These are phyloP conservation scores for Capillidium heterosporum DNA, from an alignment of 371 early-diverging fungal species.

Conservation along the genomic window DNA sequence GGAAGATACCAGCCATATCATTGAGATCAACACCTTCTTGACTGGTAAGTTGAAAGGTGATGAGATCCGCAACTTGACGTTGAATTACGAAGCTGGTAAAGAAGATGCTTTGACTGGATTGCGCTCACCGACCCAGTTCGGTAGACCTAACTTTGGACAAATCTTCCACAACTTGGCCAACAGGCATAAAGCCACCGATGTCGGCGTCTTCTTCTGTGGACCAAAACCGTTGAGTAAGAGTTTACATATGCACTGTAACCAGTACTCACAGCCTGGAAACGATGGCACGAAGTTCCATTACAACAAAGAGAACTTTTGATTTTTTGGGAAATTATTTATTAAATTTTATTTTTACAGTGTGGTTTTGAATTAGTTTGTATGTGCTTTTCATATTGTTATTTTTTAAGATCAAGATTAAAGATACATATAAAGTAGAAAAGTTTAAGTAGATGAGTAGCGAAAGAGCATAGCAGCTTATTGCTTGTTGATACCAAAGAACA, in stretches of 20 bases:
- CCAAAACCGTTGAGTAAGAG: constrained; percentile 22
- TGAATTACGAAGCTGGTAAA: constrained; percentile 22
- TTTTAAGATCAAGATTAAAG: too few species aligned
- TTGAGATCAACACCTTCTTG: constrained; percentile 44
- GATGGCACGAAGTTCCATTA: constrained; percentile 8
- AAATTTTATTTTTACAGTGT: too few species aligned
- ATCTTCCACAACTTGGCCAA: constrained; percentile 23
- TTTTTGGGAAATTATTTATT: neutral
- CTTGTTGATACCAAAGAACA: too few species aligned
- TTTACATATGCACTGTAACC: constrained; percentile 13
- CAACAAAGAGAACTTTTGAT: constrained; percentile 7
- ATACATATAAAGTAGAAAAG: too few species aligned
- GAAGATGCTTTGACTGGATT: constrained; percentile 31
- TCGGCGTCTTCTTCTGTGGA: constrained; percentile 39
- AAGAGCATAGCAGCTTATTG: too few species aligned
- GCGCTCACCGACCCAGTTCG: constrained; percentile 29
- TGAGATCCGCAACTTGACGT: constrained; percentile 24
- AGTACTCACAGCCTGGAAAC: constrained; percentile 9
- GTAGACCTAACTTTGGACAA: constrained; percentile 25
- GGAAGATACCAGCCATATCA: constrained; percentile 17
- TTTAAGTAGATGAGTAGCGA: too few species aligned
- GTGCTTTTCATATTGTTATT: too few species aligned
- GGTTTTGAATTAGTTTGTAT: too few species aligned
- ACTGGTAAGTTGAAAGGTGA: constrained; percentile 29
- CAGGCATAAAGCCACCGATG: constrained; percentile 20